Evolutionary conservation across 2,329 filamentous ascomycete species (phyloP), one percentile per base, ranked within the genome.

Genomic region (Pseudogymnoascus sp.): DNA sequence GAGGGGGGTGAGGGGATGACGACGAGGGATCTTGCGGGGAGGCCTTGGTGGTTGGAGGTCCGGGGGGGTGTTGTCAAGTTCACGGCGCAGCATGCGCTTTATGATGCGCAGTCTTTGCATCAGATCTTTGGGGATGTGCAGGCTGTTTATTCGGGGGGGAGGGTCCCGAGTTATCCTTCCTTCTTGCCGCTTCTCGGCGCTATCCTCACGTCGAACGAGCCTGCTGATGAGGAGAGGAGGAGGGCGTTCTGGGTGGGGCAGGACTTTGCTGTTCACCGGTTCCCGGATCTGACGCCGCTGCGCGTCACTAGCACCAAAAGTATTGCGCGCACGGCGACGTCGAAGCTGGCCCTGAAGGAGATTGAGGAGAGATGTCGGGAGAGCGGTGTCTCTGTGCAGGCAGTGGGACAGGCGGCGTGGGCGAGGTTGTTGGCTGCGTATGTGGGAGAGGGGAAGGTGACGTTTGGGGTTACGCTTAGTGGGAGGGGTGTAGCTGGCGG

Each of bases 381-480:
- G 1, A 6, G 23, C 5, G 23, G 23, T 26, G 23, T 26, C 23
- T 26, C 23, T 0, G 73, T 95, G 11, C 91, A 95, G 73, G 86
- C 88, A 3, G 81, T 85, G 1, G 82, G 90, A 0, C 89, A 96
- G 72, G 87, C 86, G 2, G 83, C 90, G 2, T 97, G 92, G 92
- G 81, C 88, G 2, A 80, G 85, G 6, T 70, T 97, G 0, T 78
- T 97, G 0, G 81, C 89, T 0, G 83, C 86, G 0, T 96, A 96
- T 69, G 81, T 87, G 12, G 92, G 91, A 1, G 91, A 96, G 70
- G 70, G 76, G 2, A 81, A 81, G 5, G 86, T 94, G 0, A 87
- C 87, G 0, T 96, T 94, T 71, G 93, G 92, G 0, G 80, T 89
- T 12, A 90, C 92, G 0, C 78, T 96, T 6, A 92, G 92, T 7